Conservation (phyloP, 1,139 yeast species). For the Sugiyamaella grinbergsii region DNA sequence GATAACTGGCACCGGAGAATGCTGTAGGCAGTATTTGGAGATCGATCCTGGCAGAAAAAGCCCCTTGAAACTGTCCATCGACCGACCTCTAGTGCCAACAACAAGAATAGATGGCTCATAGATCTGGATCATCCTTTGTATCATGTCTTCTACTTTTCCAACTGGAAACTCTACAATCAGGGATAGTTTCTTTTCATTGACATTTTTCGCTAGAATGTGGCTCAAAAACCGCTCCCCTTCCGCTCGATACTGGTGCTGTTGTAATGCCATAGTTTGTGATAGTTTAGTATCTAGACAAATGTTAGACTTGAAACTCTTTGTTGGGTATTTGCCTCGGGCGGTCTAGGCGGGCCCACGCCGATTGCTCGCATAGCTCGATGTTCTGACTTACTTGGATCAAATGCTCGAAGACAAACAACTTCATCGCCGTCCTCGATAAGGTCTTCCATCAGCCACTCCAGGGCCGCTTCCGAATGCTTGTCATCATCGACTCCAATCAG, state of each 20-base stretch:
- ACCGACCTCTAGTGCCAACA: constrained; percentile 58
- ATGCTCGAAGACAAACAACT: constrained; percentile 59
- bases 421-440: constrained; percentile 67
- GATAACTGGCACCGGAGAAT: constrained; percentile 68
- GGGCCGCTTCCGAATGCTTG: constrained; percentile 57
- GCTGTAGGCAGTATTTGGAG: constrained; percentile 66
- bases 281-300: neutral
- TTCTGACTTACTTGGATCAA: constrained; percentile 45
- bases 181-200: constrained; percentile 40
- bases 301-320: no score
- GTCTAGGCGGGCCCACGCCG: constrained; percentile 2
- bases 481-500: constrained; percentile 64
- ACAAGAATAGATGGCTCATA: constrained; percentile 67
- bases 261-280: constrained; percentile 4
- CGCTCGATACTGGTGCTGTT: constrained; percentile 39
- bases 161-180: constrained; percentile 61
- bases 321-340: constrained; percentile 6
- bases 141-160: constrained; percentile 60
- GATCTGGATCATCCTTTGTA: constrained; percentile 57
- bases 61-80: constrained; percentile 50
- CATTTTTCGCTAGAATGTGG: constrained; percentile 52
- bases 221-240: constrained; percentile 46
- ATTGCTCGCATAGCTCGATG: neutral
- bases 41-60: constrained; percentile 49
- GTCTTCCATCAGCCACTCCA: constrained; percentile 68